These are phyloP conservation scores for Begonia peltatifolia DNA, from an alignment of 306 rosid genomes.

Conservation along the genomic window DNA sequence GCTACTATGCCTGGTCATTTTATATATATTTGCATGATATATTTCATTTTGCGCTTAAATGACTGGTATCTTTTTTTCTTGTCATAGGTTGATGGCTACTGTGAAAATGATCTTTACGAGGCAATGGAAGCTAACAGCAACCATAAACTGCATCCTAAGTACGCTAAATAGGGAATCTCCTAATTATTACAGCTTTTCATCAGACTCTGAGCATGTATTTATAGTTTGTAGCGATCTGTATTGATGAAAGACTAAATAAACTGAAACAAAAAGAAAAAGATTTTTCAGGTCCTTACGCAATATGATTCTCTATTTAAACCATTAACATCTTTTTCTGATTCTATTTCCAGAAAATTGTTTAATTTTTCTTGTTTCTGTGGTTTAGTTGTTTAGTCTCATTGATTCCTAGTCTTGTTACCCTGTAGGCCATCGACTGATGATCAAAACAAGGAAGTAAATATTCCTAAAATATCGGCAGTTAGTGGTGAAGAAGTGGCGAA, in stretches of 20 bases:
- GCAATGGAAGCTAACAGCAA: constrained; percentile 42
- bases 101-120: constrained; percentile 39
- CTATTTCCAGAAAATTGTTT: too few species aligned
- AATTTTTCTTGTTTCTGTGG: too few species aligned
- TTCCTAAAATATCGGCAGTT: constrained; percentile 22
- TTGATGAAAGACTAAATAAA: too few species aligned
- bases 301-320: too few species aligned
- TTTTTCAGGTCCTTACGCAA: too few species aligned
- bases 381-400: too few species aligned
- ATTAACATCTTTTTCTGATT: too few species aligned
- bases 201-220: background rate
- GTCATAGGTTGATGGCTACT: constrained; percentile 45
- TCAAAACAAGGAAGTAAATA: constrained; percentile 21
- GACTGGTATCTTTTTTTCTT: constrained; percentile 3
- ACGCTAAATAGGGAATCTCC: constrained; percentile 32
- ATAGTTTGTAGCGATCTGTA: too few species aligned
- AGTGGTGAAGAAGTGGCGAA: constrained; percentile 39
- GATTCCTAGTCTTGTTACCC: background rate
- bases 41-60: constrained; percentile 6
- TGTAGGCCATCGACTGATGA: constrained; percentile 36
- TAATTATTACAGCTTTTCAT: constrained; percentile 7
- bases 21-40: constrained; percentile 2
- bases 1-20: constrained; percentile 4
- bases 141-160: constrained; percentile 28
- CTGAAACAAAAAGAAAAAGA: too few species aligned